Conservation (phyloP, 2,329 filamentous ascomycete genomes). For the Gaeumannomyces sp. region DNA sequence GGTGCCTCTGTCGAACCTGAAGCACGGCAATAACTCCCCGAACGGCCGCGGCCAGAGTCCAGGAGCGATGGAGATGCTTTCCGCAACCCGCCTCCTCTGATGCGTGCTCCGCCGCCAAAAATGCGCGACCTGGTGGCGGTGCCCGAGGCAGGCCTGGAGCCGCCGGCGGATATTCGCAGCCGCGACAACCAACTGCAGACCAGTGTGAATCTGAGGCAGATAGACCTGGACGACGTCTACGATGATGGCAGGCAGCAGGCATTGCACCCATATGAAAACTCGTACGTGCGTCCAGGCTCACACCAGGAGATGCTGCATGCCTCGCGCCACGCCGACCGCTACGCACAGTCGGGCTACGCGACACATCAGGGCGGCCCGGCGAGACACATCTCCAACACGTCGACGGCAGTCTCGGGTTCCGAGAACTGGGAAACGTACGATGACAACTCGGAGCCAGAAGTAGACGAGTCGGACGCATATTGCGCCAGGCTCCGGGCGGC, state of each 20-base stretch:
- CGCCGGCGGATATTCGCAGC: constrained; percentile 41
- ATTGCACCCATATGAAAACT: background rate
- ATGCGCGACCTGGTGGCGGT: constrained; percentile 71
- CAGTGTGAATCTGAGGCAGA: constrained; percentile 48
- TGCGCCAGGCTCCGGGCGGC: constrained; percentile 70
- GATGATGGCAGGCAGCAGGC: constrained; percentile 38
- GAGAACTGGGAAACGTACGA: constrained; percentile 99
- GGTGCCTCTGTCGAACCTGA: constrained; percentile 61
- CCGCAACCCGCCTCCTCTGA: constrained; percentile 47
- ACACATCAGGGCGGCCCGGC: constrained; percentile 26
- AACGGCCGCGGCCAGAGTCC: constrained; percentile 51
- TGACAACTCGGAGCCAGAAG: constrained; percentile 70
- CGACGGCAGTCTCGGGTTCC: constrained; percentile 72
- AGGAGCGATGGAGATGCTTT: constrained; percentile 38
- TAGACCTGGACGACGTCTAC: constrained; percentile 79
- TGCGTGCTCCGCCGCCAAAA: constrained; percentile 74
- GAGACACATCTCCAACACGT: constrained; percentile 69
- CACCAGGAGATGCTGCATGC: constrained; percentile 13
- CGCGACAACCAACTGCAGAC: constrained; percentile 37
- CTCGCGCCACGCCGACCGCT: constrained; percentile 6
- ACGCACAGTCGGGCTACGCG: constrained; percentile 29
- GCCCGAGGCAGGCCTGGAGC: constrained; percentile 39
- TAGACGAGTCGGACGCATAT: constrained; percentile 71
- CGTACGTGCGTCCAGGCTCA: constrained; percentile 11
- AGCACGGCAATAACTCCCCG: constrained; percentile 72